Evolutionary conservation across 805 yeast species (phyloP).

Genomic region (Metschnikowia dekortorum): DNA sequence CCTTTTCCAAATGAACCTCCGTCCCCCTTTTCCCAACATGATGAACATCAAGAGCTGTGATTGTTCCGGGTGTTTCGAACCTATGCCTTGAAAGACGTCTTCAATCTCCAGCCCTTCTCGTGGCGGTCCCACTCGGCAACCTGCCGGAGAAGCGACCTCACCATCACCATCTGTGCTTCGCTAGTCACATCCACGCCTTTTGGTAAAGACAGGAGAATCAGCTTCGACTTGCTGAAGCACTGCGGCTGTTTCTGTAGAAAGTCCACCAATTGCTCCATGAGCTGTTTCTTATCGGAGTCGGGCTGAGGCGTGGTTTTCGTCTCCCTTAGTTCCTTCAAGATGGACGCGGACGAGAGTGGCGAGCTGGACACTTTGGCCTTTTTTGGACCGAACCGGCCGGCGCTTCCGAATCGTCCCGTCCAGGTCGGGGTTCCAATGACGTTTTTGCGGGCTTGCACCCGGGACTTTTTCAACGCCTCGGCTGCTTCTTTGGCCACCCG

Average conservation of each 20-base stretch:
- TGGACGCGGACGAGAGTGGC: conserved; percentile 43
- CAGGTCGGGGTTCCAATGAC: conserved; percentile 85
- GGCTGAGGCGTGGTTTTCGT: conserved; percentile 15
- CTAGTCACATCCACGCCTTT: conserved; percentile 14
- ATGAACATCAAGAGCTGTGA: too few relatives aligned
- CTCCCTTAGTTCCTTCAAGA: conserved; percentile 44
- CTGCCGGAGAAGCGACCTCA: conserved; percentile 64
- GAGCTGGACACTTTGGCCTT: neutral
- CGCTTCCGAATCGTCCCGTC: conserved; percentile 89
- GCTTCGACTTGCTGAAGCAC: conserved; percentile 45
- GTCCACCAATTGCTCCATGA: conserved; percentile 34
- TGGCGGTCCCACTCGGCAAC: conserved; percentile 65
- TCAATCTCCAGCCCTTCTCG: conserved; percentile 61
- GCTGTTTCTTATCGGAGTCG: conserved; percentile 7
- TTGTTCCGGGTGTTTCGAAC: too few relatives aligned
- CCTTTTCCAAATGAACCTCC: too few relatives aligned
- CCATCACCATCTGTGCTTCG: conserved; percentile 52
- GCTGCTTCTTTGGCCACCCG: conserved; percentile 52
- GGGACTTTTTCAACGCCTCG: conserved; percentile 55
- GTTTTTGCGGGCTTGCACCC: conserved; percentile 43
- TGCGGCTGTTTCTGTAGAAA: conserved; percentile 35
- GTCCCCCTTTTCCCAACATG: too few relatives aligned
- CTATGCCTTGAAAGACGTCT: conserved; percentile 37
- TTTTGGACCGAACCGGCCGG: conserved; percentile 43
- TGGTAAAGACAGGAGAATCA: conserved; percentile 38